Conservation (phyloP, 2,329 filamentous ascomycete species). For the Pseudocercospora cruenta region DNA sequence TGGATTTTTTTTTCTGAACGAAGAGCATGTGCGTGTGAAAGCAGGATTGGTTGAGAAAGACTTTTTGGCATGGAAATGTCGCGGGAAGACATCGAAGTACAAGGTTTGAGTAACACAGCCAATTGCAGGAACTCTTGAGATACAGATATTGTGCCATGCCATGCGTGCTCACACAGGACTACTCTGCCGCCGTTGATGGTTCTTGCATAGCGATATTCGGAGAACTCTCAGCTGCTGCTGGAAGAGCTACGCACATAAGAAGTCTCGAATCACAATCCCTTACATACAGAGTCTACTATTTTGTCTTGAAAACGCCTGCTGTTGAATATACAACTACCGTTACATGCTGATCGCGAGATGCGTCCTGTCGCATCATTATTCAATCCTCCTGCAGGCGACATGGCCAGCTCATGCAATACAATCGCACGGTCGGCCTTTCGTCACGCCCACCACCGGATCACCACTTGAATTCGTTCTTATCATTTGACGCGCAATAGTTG, state of each 20-base stretch:
- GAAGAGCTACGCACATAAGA: too few species aligned
- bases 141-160: too few species aligned
- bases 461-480: background rate
- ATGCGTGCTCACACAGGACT: background rate
- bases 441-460: background rate
- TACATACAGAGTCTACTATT: conserved; percentile 27
- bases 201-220: too few species aligned
- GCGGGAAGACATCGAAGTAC: too few species aligned
- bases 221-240: too few species aligned
- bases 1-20: too few species aligned
- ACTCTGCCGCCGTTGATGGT: too few species aligned
- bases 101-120: too few species aligned
- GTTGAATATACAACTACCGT: conserved; percentile 31
- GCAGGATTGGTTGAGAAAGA: background rate
- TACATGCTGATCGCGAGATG: conserved; percentile 25
- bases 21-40: background rate
- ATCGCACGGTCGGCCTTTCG: background rate
- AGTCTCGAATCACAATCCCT: conserved; percentile 10
- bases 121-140: too few species aligned
- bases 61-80: too few species aligned
- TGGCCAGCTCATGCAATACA: background rate
- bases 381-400: conserved; percentile 5
- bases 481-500: conserved; percentile 24
- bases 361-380: conserved; percentile 21
- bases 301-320: conserved; percentile 25